Conservation (phyloP, 2,329 filamentous ascomycete genomes). For the Pseudocercospora musae region DNA sequence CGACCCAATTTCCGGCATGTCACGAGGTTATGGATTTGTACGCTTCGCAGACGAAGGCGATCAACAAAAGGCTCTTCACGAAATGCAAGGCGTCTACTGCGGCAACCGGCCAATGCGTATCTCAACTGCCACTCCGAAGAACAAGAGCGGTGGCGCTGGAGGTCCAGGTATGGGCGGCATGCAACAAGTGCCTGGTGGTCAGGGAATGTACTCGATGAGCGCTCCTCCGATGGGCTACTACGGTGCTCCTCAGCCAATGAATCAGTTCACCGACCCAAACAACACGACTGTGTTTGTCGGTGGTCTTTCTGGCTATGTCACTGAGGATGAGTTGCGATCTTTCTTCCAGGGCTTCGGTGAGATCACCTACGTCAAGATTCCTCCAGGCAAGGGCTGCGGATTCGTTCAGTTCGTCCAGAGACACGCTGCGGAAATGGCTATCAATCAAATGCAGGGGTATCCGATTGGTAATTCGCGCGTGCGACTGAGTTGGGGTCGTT, state of each 20-base stretch:
- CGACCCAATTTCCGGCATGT: slow-evolving; percentile 95
- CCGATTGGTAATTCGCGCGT: slow-evolving; percentile 98
- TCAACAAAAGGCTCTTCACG: slow-evolving; percentile 89
- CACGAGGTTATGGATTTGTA: slow-evolving; percentile 95
- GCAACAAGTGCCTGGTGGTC: slow-evolving; percentile 52
- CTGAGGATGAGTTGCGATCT: slow-evolving; percentile 97
- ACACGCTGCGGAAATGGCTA: slow-evolving; percentile 98
- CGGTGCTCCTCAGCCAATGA: slow-evolving; percentile 79
- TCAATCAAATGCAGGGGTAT: slow-evolving; percentile 99
- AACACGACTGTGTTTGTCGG: slow-evolving; percentile 99
- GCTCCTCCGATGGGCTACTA: slow-evolving; percentile 66
- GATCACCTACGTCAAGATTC: slow-evolving; percentile 99
- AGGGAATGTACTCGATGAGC: slow-evolving; percentile 68
- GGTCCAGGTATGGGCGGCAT: slow-evolving; percentile 55
- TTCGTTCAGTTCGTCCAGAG: slow-evolving; percentile 99
- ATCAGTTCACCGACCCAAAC: slow-evolving; percentile 99
- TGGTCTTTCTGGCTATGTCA: slow-evolving; percentile 94
- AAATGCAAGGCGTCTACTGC: slow-evolving; percentile 99
- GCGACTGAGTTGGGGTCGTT: slow-evolving; percentile 93
- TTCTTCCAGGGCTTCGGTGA: slow-evolving; percentile 99
- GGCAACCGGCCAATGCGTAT: slow-evolving; percentile 99
- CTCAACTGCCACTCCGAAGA: slow-evolving; percentile 96
- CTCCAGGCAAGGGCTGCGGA: slow-evolving; percentile 96
- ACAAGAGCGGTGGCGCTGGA: slow-evolving; percentile 58
- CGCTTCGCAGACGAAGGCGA: slow-evolving; percentile 94